Conservation (phyloP, 2,329 filamentous ascomycete species). For the Colletotrichum spaethianum region DNA sequence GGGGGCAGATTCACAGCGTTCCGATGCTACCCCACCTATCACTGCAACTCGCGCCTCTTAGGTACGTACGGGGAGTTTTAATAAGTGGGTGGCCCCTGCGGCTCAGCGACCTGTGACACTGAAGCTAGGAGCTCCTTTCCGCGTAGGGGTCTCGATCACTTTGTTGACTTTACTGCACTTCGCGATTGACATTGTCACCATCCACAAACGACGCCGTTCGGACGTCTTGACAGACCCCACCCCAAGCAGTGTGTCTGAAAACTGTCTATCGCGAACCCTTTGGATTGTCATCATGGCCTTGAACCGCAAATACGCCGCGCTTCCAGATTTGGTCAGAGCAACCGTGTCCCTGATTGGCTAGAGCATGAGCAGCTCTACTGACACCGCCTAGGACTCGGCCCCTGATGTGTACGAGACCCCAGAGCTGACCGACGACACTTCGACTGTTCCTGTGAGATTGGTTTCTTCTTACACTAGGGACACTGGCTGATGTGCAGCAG, state of each 20-base stretch:
- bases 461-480: neutral
- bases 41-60: slow-evolving; percentile 8
- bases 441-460: slow-evolving; percentile 81
- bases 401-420: slow-evolving; percentile 98
- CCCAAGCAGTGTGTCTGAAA: neutral
- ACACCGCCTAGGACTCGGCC: slow-evolving; percentile 79
- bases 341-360: neutral
- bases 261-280: neutral
- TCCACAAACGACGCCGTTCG: neutral
- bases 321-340: slow-evolving; percentile 79
- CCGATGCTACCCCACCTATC: slow-evolving; percentile 27
- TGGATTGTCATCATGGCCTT: slow-evolving; percentile 70
- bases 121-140: slow-evolving; percentile 24
- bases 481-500: slow-evolving; percentile 53
- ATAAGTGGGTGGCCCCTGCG: slow-evolving; percentile 28
- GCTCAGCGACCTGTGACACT: slow-evolving; percentile 12
- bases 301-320: slow-evolving; percentile 84
- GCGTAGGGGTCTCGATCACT: slow-evolving; percentile 11
- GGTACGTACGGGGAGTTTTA: slow-evolving; percentile 9
- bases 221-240: neutral
- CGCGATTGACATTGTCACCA: neutral
- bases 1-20: neutral
- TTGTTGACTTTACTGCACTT: slow-evolving; percentile 5
- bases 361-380: slow-evolving; percentile 28
- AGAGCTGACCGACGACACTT: slow-evolving; percentile 90